phyloP scores from a whole-genome alignment of 495 filamentous ascomycete species.

The Chaetomium cochliodes region DNA sequence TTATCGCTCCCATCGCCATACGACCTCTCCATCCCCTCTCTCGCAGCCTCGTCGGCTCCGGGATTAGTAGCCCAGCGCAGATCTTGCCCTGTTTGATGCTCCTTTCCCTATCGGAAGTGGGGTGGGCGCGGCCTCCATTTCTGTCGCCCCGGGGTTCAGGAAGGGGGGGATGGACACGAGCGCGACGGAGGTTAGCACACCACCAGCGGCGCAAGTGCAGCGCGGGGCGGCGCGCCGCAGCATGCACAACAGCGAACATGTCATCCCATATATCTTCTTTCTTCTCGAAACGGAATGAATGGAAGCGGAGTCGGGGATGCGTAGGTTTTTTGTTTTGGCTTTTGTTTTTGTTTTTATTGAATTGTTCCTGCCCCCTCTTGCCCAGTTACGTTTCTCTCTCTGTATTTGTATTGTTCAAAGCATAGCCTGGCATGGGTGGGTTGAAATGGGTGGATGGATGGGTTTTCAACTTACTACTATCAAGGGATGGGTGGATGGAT shows the following conservation, averaged over 20 bases:
- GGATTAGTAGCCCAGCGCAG: background rate
- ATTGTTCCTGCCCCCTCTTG: background rate
- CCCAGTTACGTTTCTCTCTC: background rate
- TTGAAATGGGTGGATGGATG: slow-evolving; percentile 1
- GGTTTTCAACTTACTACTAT: background rate
- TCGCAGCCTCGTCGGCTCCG: background rate
- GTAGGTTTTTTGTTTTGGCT: background rate
- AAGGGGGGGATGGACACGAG: background rate
- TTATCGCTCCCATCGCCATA: background rate
- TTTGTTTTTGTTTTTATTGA: background rate
- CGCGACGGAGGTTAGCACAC: background rate
- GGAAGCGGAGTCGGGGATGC: background rate
- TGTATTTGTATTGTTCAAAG: slow-evolving; percentile 14
- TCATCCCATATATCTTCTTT: background rate
- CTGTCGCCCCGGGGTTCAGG: background rate
- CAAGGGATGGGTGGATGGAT: background rate
- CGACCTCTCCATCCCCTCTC: background rate
- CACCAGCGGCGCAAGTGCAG: background rate
- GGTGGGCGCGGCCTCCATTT: background rate
- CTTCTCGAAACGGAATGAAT: background rate
- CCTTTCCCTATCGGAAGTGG: too few species aligned
- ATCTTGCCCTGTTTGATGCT: background rate
- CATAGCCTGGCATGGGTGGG: slow-evolving; percentile 21
- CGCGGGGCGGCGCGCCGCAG: background rate
- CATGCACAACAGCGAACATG: background rate